Evolutionary conservation across 805 yeast genomes (phyloP).

Genomic region (Candida hungchunana): DNA sequence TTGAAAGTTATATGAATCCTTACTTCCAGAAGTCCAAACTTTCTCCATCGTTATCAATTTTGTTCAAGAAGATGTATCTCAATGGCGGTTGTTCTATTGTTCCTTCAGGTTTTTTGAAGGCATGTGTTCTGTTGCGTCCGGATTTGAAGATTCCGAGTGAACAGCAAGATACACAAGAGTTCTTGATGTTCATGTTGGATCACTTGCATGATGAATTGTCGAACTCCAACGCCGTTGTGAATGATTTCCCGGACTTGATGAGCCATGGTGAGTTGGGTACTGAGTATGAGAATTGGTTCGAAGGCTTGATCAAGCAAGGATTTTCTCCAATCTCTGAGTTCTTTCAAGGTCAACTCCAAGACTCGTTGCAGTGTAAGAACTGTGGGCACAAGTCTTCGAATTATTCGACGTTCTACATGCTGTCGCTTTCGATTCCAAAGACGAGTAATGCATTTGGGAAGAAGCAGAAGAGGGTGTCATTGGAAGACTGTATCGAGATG

Average conservation of each 20-base stretch:
- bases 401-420: constrained; percentile 57
- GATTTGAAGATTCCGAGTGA: constrained; percentile 66
- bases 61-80: constrained; percentile 53
- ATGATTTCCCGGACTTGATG: constrained; percentile 36
- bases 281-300: constrained; percentile 63
- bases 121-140: constrained; percentile 51
- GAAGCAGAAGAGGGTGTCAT: constrained; percentile 34
- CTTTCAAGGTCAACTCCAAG: constrained; percentile 73
- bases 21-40: constrained; percentile 29
- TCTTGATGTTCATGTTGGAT: constrained; percentile 61
- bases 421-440: constrained; percentile 59
- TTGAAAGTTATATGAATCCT: constrained; percentile 38
- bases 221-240: constrained; percentile 33
- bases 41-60: constrained; percentile 47
- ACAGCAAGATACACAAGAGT: constrained; percentile 82
- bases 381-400: constrained; percentile 60
- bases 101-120: constrained; percentile 58
- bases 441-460: constrained; percentile 25
- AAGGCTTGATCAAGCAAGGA: constrained; percentile 51
- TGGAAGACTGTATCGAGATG: constrained; percentile 60
- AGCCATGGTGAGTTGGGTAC: constrained; percentile 35
- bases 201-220: constrained; percentile 64
- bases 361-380: constrained; percentile 54
- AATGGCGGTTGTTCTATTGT: constrained; percentile 60
- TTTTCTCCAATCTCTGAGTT: constrained; percentile 60